Conservation (phyloP, 1,284 basidiomycete species). For the Hymenochaete sp. region DNA sequence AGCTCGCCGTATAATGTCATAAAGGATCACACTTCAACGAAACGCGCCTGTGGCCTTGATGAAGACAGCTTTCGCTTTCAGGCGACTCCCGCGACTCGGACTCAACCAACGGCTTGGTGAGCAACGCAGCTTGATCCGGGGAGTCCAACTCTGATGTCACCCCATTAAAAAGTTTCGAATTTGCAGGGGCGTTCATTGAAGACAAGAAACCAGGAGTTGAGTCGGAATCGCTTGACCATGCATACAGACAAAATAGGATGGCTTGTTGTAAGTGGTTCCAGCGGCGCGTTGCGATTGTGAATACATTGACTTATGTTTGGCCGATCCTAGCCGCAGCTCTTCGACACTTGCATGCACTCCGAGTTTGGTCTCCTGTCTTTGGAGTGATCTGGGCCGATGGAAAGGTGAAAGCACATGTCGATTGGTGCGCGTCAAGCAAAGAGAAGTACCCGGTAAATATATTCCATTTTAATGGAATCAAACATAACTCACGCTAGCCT, state of each 20-base stretch:
- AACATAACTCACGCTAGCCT: too few species aligned
- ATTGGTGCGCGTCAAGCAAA: slow-evolving; percentile 38
- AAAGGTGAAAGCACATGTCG: slow-evolving; percentile 44
- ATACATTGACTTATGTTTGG: too few species aligned
- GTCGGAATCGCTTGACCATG: slow-evolving; percentile 37
- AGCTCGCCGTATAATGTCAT: slow-evolving; percentile 41
- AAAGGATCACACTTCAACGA: slow-evolving; percentile 31
- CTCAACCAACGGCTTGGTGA: slow-evolving; percentile 34
- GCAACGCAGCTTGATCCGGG: too few species aligned
- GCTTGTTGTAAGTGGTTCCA: too few species aligned
- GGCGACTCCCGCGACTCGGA: slow-evolving; percentile 38
- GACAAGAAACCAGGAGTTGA: slow-evolving; percentile 48
- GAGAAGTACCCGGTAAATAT: slow-evolving; percentile 28
- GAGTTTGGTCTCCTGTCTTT: slow-evolving; percentile 39
- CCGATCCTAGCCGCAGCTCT: slow-evolving; percentile 38
- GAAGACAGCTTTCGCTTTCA: slow-evolving; percentile 45
- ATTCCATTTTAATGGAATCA: too few species aligned
- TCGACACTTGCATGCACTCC: slow-evolving; percentile 42
- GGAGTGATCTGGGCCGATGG: slow-evolving; percentile 48
- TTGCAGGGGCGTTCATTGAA: slow-evolving; percentile 46
- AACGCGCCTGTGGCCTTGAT: slow-evolving; percentile 30
- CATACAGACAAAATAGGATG: slow-evolving; percentile 52
- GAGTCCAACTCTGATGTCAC: too few species aligned
- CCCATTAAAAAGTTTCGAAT: too few species aligned
- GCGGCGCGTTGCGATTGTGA: too few species aligned